phyloP scores from a whole-genome alignment of 345 rosid genomes.

The Durio zibethinus region DNA sequence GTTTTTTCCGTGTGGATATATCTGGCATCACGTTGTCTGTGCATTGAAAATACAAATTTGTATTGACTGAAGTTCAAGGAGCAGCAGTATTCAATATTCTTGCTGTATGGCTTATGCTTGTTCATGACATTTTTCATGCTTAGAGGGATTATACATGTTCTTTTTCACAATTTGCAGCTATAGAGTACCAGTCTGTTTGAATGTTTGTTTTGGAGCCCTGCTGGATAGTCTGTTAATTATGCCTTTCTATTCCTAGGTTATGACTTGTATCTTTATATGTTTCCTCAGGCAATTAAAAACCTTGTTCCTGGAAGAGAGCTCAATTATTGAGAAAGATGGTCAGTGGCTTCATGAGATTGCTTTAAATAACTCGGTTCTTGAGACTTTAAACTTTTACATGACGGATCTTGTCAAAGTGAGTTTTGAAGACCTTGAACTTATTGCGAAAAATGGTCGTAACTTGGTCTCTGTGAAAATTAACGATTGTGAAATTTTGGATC shows the following conservation, averaged over 20 bases:
- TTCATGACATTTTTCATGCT: not conserved
- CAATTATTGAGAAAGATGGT: conserved; percentile 63
- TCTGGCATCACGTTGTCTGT: not conserved
- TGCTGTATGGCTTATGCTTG: not conserved
- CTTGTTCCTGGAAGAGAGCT: conserved; percentile 81
- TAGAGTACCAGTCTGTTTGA: not conserved
- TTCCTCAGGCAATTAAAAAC: conserved; percentile 64
- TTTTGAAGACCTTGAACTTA: conserved; percentile 64
- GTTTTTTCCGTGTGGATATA: not conserved
- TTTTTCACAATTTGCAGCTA: not conserved
- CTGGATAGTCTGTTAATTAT: conserved; percentile 5
- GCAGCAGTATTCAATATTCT: not conserved
- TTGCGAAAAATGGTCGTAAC: conserved; percentile 67
- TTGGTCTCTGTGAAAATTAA: conserved; percentile 73
- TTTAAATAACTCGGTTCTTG: conserved; percentile 58
- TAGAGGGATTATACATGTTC: not conserved
- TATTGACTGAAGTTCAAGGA: not conserved
- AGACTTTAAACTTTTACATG: conserved; percentile 80
- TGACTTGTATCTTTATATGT: conserved; percentile 11
- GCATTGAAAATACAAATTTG: not conserved
- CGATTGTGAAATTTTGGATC: conserved; percentile 70
- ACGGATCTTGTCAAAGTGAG: conserved; percentile 53
- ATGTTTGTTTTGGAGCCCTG: not conserved
- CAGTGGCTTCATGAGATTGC: conserved; percentile 93
- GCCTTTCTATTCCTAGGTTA: not conserved